Evolutionary conservation across 169 alveolate genomes (phyloP).

Genomic region (Besnoitia besnoiti): DNA sequence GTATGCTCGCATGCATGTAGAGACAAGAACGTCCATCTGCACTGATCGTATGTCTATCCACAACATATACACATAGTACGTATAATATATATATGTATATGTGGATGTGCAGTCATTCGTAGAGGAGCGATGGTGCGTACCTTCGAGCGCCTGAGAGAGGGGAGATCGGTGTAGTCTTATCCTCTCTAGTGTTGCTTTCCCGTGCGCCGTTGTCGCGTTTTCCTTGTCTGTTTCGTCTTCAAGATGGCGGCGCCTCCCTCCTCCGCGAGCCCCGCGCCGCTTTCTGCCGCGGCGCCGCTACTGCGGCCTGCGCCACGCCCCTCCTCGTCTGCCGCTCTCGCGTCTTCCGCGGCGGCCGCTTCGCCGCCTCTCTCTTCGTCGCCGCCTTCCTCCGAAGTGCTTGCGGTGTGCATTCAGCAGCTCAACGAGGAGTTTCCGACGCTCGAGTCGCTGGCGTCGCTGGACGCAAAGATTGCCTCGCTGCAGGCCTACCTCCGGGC

Average conservation of each 20-base stretch:
- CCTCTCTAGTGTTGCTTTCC: neutral
- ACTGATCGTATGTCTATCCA: no score
- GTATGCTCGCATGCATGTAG: no score
- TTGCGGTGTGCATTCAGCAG: neutral
- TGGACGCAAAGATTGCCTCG: neutral
- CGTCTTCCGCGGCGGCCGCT: neutral
- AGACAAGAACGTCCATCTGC: no score
- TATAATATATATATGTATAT: no score
- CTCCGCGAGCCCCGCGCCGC: neutral
- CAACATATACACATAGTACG: no score
- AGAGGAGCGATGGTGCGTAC: no score
- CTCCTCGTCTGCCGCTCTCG: neutral
- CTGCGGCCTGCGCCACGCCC: neutral
- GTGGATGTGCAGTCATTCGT: no score
- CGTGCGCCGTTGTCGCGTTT: neutral
- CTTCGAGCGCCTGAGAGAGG: no score
- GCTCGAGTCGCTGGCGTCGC: neutral
- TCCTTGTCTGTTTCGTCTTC: neutral
- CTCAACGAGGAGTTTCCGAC: neutral
- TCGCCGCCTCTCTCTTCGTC: neutral
- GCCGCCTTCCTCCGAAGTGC: neutral
- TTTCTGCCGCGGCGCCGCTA: no score
- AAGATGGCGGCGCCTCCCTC: neutral
- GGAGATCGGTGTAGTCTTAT: neutral
- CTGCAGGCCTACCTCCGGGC: neutral